Conservation (phyloP, 768 basidiomycete genomes). For the Mycena latifolia region DNA sequence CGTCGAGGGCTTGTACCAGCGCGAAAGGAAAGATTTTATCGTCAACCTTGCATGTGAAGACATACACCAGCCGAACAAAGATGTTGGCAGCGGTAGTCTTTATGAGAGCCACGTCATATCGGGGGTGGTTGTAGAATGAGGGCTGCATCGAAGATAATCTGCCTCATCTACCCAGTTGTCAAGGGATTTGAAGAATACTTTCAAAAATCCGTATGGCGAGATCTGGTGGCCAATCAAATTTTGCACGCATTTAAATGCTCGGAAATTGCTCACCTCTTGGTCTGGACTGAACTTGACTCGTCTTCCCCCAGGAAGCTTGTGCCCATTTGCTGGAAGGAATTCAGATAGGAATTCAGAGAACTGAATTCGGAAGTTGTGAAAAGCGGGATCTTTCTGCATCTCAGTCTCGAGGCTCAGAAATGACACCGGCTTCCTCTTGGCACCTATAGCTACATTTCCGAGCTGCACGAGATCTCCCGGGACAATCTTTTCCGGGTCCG, state of each 20-base stretch:
- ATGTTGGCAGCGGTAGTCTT: slow-evolving; percentile 19
- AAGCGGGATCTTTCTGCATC: neutral
- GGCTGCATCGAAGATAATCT: slow-evolving; percentile 38
- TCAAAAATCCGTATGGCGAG: slow-evolving; percentile 25
- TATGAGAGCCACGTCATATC: slow-evolving; percentile 38
- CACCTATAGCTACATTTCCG: neutral
- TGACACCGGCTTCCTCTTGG: neutral
- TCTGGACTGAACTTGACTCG: neutral
- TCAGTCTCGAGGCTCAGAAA: neutral
- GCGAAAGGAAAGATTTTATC: slow-evolving; percentile 25
- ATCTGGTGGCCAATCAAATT: slow-evolving; percentile 21
- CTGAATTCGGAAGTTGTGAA: neutral
- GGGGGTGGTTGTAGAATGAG: slow-evolving; percentile 21
- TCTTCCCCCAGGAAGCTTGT: neutral
- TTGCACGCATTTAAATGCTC: slow-evolving; percentile 4
- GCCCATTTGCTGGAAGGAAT: neutral
- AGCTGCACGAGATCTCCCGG: neutral
- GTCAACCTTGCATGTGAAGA: slow-evolving; percentile 34
- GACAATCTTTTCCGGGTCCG: no score
- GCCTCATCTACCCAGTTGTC: slow-evolving; percentile 30
- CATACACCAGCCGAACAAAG: slow-evolving; percentile 35
- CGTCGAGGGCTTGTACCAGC: slow-evolving; percentile 37
- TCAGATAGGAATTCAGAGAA: neutral
- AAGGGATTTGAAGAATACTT: slow-evolving; percentile 31
- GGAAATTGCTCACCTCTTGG: slow-evolving; percentile 26